Conservation (phyloP, 345 rosid genomes). For the Physaria fendleri region DNA sequence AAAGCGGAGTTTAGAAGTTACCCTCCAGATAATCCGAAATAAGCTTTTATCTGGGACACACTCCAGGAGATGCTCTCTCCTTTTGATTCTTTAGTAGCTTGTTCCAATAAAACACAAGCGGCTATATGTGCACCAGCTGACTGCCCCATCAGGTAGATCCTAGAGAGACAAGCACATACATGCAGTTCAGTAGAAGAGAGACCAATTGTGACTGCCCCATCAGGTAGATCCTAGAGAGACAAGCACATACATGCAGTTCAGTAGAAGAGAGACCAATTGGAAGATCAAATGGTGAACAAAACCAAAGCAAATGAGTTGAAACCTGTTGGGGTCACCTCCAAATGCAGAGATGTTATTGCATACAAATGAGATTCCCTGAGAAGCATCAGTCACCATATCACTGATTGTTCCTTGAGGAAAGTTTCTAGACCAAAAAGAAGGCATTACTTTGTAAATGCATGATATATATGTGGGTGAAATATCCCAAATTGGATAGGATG, state of each 20-base stretch:
- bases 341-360: conserved; percentile 64
- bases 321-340: conserved; percentile 96
- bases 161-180: conserved; percentile 23
- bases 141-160: conserved; percentile 96
- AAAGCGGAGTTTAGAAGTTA: conserved; percentile 13
- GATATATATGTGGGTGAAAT: too few species aligned
- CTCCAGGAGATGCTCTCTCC: conserved; percentile 70
- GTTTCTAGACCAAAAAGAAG: conserved; percentile 46
- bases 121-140: conserved; percentile 98
- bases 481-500: too few species aligned
- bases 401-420: conserved; percentile 96
- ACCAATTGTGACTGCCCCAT: conserved; percentile 99
- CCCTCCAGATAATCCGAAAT: conserved; percentile 97
- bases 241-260: conserved; percentile 6
- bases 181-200: conserved; percentile 10
- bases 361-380: conserved; percentile 88
- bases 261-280: conserved; percentile 6
- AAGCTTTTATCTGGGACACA: conserved; percentile 67
- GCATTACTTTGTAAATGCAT: neutral
- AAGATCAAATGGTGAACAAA: neutral
- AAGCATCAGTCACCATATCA: conserved; percentile 79
- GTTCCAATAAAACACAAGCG: conserved; percentile 81
- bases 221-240: conserved; percentile 61
- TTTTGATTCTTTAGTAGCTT: conserved; percentile 72
- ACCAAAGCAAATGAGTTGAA: conserved; percentile 19